Evolutionary conservation across 257 asterid genomes (phyloP), one percentile per base, ranked within the genome.

Genomic region (Handroanthus guayacan): DNA sequence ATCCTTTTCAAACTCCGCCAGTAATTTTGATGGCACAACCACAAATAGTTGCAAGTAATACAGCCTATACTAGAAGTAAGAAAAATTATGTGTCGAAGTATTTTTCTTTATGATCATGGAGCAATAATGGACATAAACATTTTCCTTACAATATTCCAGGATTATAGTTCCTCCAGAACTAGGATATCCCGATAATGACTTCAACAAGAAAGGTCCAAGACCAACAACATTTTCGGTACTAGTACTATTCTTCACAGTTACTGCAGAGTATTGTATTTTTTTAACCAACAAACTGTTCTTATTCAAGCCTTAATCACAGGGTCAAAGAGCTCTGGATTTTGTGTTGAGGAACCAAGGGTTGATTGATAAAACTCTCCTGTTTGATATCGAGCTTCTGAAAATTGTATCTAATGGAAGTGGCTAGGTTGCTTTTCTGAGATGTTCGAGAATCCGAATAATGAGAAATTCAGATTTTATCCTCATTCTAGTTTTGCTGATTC

Each of bases 211-310:
- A 87, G 99, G 98, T 80, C 98, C 98, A 44, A 84, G 90, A 75
- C 99, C 99, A 85, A 88, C 97, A 6, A 93, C 98, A 16, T 95
- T 95, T 84, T 95, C 98, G 92, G 99, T 95, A 91, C 74, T 77
- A 65, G 44, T 14, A 45, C 4, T 51, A 18, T 70, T 81, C 58
- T 37, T 47, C 3, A 57, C 3, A 34, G 55, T 8, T 71, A 11
- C 60, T 64, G 63, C 13, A 18, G 74, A 55, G 45, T 67, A 20
- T 41, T 31, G 12, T 11, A 5, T 34, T 7, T 74, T 55, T 41
- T 43, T 72, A 9, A 20, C 57, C 39, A 14, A 39, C 60, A 48
- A 68, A 60, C 45, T 78, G 52, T 37, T 50, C 43, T 73, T 55
- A 72, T 45, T 70, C 25, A n/a, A 57, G 17, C 66, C 20, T 64